Base-by-base conservation (phyloP, 805 yeast genomes). In the Blastobotrys terrestris region DNA sequence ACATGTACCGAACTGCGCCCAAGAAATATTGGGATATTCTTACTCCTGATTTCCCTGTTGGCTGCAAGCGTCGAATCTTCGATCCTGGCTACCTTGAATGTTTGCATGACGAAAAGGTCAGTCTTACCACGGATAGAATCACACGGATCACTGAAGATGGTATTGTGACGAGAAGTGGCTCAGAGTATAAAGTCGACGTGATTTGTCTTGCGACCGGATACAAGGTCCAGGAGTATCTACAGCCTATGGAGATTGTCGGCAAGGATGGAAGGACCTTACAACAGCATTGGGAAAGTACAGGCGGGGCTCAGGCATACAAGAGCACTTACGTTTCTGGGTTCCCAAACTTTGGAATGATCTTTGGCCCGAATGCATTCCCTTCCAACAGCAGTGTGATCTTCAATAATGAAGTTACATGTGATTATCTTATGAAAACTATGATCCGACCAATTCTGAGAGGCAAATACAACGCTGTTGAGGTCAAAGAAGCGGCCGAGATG, bases 301-400 rank as follows among this genome's bases (percentile, higher is more conserved):
- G 51, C 16, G 61, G 58, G 3, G 52, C 58, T 6, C 56, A 55
- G 18, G 61, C 60, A 6, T 58, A 58, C 39, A 43, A 43, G 42
- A 59, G 59, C n/a, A 21, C 55, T n/a, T 45, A 42, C 31, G 57
- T 58, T 1, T 49, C 56, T 13, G 61, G 59, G 14, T 58, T 56
- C 50, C 61, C 61, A 6, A 58, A 58, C 46, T 57, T 57, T 52
- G 58, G 54, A 4, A 52, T 58, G 16, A 49, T 57, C 22, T 52
- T 52, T 44, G 61, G 61, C 11, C 61, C 61, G 1, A 58, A 58
- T 39, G 46, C 59, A 7, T 53, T 54, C 49, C 59, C 60, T 3
- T 56, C 58, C 2, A 58, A 56, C 42, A 57, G 48, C 46, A 52
- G 57, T 39, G 60, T 53, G 18, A 49, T 57, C 19, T 54, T 57